Evolutionary conservation across 768 basidiomycete species (phyloP).

Genomic region (Podaxis mareebaensis): DNA sequence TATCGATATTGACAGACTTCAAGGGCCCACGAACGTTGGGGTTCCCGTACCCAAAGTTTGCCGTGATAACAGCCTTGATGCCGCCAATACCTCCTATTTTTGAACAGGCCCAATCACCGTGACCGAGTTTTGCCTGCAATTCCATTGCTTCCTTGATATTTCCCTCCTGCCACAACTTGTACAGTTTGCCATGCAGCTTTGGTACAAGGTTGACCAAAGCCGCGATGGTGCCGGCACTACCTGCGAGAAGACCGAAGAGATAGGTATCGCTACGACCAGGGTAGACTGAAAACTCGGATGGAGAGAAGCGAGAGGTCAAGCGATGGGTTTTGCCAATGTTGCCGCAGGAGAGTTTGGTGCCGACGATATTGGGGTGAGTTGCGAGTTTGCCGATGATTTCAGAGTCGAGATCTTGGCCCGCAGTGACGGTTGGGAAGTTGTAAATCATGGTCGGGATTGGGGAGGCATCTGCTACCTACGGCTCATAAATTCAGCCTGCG

Average conservation of each 20-base stretch:
- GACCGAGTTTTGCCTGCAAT: constrained; percentile 60
- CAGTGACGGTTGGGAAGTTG: constrained; percentile 82
- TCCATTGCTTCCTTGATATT: constrained; percentile 59
- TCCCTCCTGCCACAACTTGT: constrained; percentile 50
- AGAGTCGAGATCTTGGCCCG: constrained; percentile 83
- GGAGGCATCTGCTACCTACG: constrained; percentile 64
- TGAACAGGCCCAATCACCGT: constrained; percentile 65
- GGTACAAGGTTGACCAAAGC: constrained; percentile 64
- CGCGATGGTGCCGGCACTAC: constrained; percentile 66
- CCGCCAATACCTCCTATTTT: constrained; percentile 70
- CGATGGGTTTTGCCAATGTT: constrained; percentile 84
- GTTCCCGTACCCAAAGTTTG: constrained; percentile 65
- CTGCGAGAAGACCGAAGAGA: constrained; percentile 58
- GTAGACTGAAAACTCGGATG: constrained; percentile 64
- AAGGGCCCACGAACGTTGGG: constrained; percentile 50
- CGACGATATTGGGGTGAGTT: constrained; percentile 82
- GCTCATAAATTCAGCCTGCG: background rate
- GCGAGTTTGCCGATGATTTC: constrained; percentile 71
- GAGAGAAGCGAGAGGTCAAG: constrained; percentile 57
- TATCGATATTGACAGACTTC: constrained; percentile 37
- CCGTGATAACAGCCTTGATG: constrained; percentile 62
- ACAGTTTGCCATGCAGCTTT: constrained; percentile 54
- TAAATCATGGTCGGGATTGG: constrained; percentile 79
- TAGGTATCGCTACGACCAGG: constrained; percentile 76
- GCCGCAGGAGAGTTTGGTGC: constrained; percentile 83